Evolutionary conservation across 495 filamentous ascomycete genomes (phyloP).

Genomic region (Monascus purpureus): DNA sequence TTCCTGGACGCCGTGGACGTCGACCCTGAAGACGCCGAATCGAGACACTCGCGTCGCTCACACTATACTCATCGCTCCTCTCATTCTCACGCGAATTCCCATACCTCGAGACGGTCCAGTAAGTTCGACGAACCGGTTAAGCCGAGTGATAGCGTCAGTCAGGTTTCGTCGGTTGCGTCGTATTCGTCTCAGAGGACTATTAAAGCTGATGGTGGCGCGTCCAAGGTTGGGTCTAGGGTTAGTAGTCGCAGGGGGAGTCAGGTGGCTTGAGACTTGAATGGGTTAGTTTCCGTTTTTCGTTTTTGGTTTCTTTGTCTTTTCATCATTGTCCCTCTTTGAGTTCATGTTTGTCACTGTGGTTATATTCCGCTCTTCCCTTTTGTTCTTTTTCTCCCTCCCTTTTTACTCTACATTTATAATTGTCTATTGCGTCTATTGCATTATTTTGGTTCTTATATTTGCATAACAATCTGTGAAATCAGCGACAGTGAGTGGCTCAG

Average conservation of each 20-base stretch:
- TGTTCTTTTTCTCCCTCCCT: too few relatives aligned
- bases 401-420: too few relatives aligned
- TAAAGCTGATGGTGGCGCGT: constrained; percentile 19
- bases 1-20: constrained; percentile 11
- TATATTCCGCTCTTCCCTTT: too few relatives aligned
- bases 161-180: constrained; percentile 26
- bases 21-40: constrained; percentile 13
- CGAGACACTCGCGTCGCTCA: constrained; percentile 4
- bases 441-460: too few relatives aligned
- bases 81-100: constrained; percentile 13
- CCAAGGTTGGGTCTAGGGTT: constrained; percentile 15
- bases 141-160: constrained; percentile 56
- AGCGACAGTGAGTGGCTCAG: too few relatives aligned
- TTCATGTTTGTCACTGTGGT: too few relatives aligned
- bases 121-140: constrained; percentile 32
- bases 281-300: neutral
- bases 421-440: too few relatives aligned
- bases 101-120: constrained; percentile 16
- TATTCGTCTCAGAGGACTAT: constrained; percentile 21
- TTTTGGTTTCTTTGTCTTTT: constrained; percentile 1
- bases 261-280: constrained; percentile 8
- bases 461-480: too few relatives aligned
- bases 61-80: constrained; percentile 19
- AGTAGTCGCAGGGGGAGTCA: constrained; percentile 21
- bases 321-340: too few relatives aligned